A percentile compares a stretch with the other conserved stretches of the same genome.
Conservation (phyloP, 352 stramenopile species). For the Globisporangium ultimum region DNA sequence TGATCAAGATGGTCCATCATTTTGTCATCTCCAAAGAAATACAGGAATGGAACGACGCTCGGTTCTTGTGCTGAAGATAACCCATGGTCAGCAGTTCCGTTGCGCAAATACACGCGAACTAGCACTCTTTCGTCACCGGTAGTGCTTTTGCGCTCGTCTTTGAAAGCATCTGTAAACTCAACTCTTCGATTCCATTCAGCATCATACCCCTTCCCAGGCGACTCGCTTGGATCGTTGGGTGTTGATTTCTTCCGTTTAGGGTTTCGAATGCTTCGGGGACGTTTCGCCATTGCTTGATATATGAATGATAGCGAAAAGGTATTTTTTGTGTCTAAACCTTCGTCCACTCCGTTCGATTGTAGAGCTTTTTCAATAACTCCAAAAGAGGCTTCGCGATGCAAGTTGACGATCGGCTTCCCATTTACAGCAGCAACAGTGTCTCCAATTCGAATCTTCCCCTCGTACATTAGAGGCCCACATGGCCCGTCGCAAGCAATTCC, state of each 20-base stretch:
- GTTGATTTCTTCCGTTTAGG: conserved; percentile 3
- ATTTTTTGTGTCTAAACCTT: conserved; percentile 4
- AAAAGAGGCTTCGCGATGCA: conserved; percentile 78
- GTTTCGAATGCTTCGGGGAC: neutral
- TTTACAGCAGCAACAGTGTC: conserved; percentile 79
- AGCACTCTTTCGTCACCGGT: conserved; percentile 37
- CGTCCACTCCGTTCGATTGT: conserved; percentile 22
- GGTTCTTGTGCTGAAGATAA: conserved; percentile 74
- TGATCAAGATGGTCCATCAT: conserved; percentile 87
- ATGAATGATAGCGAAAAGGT: conserved; percentile 73
- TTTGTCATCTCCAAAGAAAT: conserved; percentile 84
- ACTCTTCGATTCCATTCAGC: conserved; percentile 83
- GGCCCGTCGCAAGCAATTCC: conserved; percentile 64
- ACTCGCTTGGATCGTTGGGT: conserved; percentile 1
- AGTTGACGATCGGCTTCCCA: conserved; percentile 74
- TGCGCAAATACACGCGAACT: conserved; percentile 71
- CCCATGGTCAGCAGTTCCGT: conserved; percentile 73
- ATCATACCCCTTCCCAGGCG: conserved; percentile 35
- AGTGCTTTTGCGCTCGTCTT: conserved; percentile 17
- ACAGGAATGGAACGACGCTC: conserved; percentile 84
- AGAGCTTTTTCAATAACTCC: conserved; percentile 69
- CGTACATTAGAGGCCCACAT: conserved; percentile 54
- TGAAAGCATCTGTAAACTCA: conserved; percentile 63
- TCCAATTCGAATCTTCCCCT: conserved; percentile 71
- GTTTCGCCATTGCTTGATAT: conserved; percentile 38